Evolutionary conservation across 2,329 filamentous ascomycete genomes (phyloP), one percentile per base, ranked within the genome.

Genomic region (Xylaria sp.): DNA sequence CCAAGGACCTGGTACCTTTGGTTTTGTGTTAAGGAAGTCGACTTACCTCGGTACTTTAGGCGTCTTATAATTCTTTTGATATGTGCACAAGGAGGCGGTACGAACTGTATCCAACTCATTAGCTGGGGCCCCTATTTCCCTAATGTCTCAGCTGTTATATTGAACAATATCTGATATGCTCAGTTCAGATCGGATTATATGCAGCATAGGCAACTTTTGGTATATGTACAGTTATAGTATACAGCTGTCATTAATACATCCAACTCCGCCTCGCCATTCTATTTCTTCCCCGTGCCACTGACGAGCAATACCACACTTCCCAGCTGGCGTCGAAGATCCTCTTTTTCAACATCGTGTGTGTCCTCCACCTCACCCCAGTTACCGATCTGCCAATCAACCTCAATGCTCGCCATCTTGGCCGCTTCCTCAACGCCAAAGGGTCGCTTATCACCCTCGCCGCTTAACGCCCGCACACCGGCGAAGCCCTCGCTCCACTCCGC

Each of bases 311-410:
- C 83, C 10, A 92, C 91, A 74, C 92, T 96, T 13, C 94, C 95
- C 62, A 98, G 79, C 79, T 98, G 95, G 71, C 94, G 85, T 73
- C 87, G 85, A 67, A 98, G 70, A 76, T 99, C 95, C 77, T 96
- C 94, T 76, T 89, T 91, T 71, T 96, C 90, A 1, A 99, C 95
- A 80, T 99, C 95, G 78, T 99, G 95, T 27, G 93, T 97, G 77
- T 99, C 93, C 76, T 99, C 95, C 0, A 99, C 95, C 81, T 97
- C 93, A 8, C 95, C 95, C 94, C 95, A 98, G 77, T 90, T 88
- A 27, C 85, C 81, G 1, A 89, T 96, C 83, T 99, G 95, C 89
- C 92, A 97, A 66, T 87, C 83, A 15, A 97, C 92, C 80, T 99
- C 95, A 41, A 96, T 75, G 70, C 86, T 97, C 5, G 90, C 88